These are phyloP conservation scores for Scopulariopsis brevicaulis DNA, from an alignment of 2,329 filamentous ascomycete species.

Conservation along the genomic window DNA sequence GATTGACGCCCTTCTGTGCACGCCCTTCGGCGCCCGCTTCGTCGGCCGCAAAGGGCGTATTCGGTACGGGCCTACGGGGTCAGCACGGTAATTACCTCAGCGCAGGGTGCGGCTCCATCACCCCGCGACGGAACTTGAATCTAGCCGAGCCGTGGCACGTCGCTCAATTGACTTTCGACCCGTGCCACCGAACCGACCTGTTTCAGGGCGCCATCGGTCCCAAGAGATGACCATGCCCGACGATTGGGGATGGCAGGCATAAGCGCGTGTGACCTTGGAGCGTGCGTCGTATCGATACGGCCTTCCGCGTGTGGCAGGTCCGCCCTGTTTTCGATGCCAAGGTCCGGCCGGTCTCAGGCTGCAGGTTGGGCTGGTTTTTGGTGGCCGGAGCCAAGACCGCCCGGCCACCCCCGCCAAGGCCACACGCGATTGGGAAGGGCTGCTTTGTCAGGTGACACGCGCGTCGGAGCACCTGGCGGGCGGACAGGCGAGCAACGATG, in stretches of 20 bases:
- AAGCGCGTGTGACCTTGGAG: neutral
- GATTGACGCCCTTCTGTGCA: neutral
- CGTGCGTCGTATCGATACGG: neutral
- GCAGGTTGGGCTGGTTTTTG: neutral
- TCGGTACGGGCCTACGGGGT: neutral
- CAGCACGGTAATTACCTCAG: neutral
- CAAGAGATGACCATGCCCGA: neutral
- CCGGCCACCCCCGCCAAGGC: neutral
- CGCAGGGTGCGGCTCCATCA: neutral
- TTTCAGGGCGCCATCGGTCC: neutral
- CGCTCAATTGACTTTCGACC: neutral
- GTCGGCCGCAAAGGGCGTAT: neutral
- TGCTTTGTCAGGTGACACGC: conserved; percentile 1
- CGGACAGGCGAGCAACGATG: neutral
- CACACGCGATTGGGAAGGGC: neutral
- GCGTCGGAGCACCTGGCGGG: neutral
- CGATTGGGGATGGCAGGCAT: neutral
- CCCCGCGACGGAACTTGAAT: neutral
- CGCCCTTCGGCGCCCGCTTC: neutral
- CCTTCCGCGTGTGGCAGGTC: neutral
- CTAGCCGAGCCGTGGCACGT: neutral
- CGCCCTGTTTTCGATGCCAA: neutral
- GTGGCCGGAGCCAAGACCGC: neutral
- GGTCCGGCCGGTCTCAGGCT: neutral
- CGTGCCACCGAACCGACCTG: neutral